Evolutionary conservation across 495 filamentous ascomycete species (phyloP).

Genomic region (Apiosordaria backusii): DNA sequence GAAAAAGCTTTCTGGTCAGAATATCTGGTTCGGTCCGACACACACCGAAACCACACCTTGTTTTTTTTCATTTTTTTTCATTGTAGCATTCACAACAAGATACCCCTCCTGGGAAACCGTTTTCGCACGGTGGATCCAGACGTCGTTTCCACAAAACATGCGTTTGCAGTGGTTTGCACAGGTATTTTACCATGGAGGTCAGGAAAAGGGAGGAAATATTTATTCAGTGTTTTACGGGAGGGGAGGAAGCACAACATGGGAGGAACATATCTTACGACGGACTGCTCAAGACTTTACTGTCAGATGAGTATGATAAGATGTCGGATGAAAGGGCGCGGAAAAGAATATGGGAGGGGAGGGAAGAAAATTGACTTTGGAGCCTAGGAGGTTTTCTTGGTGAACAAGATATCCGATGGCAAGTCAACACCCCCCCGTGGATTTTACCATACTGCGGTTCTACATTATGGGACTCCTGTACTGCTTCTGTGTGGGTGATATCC

Average conservation of each 20-base stretch:
- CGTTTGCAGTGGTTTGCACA: conserved; percentile 22
- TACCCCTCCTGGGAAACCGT: conserved; percentile 9
- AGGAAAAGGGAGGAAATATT: background rate
- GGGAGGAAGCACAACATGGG: conserved; percentile 2
- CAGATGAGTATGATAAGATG: background rate
- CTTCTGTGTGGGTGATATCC: background rate
- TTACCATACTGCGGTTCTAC: background rate
- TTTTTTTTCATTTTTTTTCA: conserved; percentile 13
- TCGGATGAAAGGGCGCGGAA: too few species aligned
- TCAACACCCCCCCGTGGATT: too few species aligned
- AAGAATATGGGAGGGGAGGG: background rate
- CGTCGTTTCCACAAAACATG: conserved; percentile 3
- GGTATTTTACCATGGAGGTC: conserved; percentile 5
- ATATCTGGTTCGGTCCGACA: conserved; percentile 23
- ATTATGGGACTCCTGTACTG: background rate
- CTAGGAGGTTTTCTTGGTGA: background rate
- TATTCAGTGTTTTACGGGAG: background rate
- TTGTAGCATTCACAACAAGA: conserved; percentile 16
- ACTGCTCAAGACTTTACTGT: background rate
- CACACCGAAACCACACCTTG: conserved; percentile 13
- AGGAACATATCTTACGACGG: conserved; percentile 3
- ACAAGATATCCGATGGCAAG: background rate
- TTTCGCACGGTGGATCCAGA: conserved; percentile 10
- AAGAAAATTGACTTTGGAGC: background rate
- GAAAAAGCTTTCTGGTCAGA: conserved; percentile 10